Evolutionary conservation across 768 basidiomycete genomes (phyloP), one percentile per base, ranked within the genome.

Genomic region (Lactarius sp.): DNA sequence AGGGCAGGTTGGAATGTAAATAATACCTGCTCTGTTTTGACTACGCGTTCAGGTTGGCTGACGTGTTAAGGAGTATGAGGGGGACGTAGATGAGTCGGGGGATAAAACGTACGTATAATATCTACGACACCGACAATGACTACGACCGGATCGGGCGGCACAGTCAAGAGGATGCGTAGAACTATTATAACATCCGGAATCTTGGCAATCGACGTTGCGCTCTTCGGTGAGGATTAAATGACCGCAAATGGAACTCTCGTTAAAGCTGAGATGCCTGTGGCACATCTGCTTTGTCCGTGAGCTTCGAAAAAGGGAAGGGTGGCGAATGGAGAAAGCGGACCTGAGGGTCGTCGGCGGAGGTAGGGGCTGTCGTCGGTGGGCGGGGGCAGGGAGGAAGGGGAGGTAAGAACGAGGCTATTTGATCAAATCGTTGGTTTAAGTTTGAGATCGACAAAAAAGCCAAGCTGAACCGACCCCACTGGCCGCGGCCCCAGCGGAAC

Each of bases 201-300:
- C 69, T n/a, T 51, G 62, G 70, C 88, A 90, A 75, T 90, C 88
- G 74, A 80, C 56, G 70, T 75, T n/a, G 51, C 58, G 52, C 59
- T 84, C 77, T 60, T 73, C 71, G 62, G 71, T 75, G 69, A 79
- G 82, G 14, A 76, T 76, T 69, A 80, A 74, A 72, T 88, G 86
- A n/a, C 77, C 77, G 75, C 88, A 89, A n/a, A 46, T 72, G 37
- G 70, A 71, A 67, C 77, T 80, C 69, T 76, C 79, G 61, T 71
- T 74, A 73, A 87, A 82, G 67, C 74, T 77, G 69, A 88, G 80
- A 56, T 75, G 77, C 66, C 85, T 81, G 73, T 84, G 82, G 77
- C 87, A 90, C 87, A 90, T 89, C 68, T 71, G 16, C 14, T 41
- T 68, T 56, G 41, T 51, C 16, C 37, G 42, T 64, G 7, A 50